Conservation (phyloP, 495 filamentous ascomycete genomes). For the Xanthoparmelia taractica region DNA sequence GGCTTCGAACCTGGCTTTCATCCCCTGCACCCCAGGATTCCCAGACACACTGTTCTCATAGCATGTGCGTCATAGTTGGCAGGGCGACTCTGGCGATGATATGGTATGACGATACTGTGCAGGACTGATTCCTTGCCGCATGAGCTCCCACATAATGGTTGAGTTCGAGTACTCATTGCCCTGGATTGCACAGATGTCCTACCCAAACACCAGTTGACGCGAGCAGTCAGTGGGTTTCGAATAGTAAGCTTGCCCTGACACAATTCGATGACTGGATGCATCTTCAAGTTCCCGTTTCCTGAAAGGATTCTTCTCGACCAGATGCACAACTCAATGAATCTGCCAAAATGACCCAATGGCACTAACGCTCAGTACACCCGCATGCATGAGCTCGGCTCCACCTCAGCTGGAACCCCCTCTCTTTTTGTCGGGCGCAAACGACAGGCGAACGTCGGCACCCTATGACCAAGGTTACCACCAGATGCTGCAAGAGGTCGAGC, state of each 20-base stretch:
- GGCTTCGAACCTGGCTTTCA: neutral
- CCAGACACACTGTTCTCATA: neutral
- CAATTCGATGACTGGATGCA: no score
- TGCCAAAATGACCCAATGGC: neutral
- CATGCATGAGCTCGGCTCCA: neutral
- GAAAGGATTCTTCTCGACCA: no score
- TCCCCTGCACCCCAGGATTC: neutral
- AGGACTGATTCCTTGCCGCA: neutral
- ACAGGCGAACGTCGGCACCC: neutral
- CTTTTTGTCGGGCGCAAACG: neutral
- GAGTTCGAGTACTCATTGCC: neutral
- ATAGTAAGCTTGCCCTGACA: no score
- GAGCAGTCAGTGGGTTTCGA: neutral
- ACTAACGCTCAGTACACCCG: neutral
- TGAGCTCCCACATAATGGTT: neutral
- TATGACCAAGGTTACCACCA: neutral
- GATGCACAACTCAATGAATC: neutral
- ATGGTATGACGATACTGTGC: neutral
- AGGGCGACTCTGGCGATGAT: neutral
- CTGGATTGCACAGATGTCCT: neutral
- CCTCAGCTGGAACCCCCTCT: neutral
- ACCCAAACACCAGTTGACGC: neutral
- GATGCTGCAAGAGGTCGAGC: neutral
- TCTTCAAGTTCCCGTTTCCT: no score
- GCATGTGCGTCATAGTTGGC: neutral